Conservation (phyloP, 345 rosid species). For the Citrus maxima region DNA sequence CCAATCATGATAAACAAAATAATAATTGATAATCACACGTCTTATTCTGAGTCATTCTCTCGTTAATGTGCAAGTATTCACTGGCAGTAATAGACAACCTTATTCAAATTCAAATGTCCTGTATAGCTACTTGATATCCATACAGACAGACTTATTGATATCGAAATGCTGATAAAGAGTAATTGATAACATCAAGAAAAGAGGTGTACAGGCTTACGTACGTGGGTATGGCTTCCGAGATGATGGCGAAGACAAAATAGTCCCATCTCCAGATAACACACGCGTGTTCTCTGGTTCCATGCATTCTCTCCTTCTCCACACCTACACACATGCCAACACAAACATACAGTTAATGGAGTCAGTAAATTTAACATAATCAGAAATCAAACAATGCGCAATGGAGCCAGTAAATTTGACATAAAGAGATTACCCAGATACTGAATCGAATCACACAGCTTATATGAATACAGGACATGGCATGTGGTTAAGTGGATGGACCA, state of each 20-base stretch:
- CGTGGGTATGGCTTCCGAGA: conserved; percentile 80
- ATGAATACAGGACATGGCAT: neutral
- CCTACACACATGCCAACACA: conserved; percentile 38
- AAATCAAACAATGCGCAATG: neutral
- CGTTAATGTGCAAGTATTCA: neutral
- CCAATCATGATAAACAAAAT: neutral
- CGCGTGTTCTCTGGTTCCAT: conserved; percentile 90
- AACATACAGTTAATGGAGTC: neutral
- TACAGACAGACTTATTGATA: neutral
- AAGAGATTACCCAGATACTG: no score
- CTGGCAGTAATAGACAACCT: neutral
- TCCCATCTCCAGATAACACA: conserved; percentile 64
- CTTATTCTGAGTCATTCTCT: neutral
- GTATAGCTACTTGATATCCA: neutral
- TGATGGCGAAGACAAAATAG: conserved; percentile 56
- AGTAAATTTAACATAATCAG: neutral
- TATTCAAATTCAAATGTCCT: neutral
- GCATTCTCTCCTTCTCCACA: conserved; percentile 98
- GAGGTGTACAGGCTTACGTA: conserved; percentile 84
- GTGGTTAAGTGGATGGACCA: no score
- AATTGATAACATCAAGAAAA: conserved; percentile 70
- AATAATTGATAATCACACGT: neutral
- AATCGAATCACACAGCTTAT: neutral
- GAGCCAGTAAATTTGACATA: neutral
- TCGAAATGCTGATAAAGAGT: neutral